Base-by-base conservation (phyloP, 257 asterid species). In the Solanum pinnatisectum region DNA sequence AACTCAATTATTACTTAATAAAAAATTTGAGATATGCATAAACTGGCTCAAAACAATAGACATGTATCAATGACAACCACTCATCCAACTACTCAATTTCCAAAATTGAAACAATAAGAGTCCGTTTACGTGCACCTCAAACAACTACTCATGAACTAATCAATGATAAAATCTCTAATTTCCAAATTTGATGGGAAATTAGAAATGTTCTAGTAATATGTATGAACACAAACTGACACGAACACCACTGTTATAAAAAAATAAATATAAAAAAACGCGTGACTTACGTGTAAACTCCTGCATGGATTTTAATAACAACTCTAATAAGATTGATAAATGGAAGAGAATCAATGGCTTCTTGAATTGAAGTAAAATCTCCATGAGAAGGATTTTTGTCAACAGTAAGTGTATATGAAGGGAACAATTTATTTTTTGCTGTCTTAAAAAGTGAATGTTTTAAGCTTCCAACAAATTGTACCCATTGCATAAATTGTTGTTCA, bases 261-360 rank as follows among this genome's bases (percentile, higher is more conserved):
- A 1, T 3, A 23, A 2, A 8, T 13, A 63, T 1, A 49, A 25
- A 37, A 23, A 23, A 7, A 0, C 0, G 20, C 4, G 18, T 12
- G 8, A 92, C 98, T 91, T 60, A 97, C 99, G 88, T 93, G 94
- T 97, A 97, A 91, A 95, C 89, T 6, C 99, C 99, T 85, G 98
- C 95, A 93, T 95, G 97, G 87, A 97, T 93, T 59, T 87, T 93
- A 94, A 97, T 96, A 81, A 95, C 91, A 74, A 94, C 98, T 65
- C 99, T 90, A 4, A 97, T 91, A n/a, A 93, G 92, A 89, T 97
- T 97, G 88, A 96, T 56, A 8, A 88, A 4, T 2, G 98, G 99
- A 33, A 97, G 96, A 70, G 98, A 97, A 86, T 97, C 98, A 87
- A 97, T 86, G 37, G 99, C 98, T 6, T 96, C 98, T 63, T 97